A percentile compares a stretch with the other conserved stretches of the same genome.
Evolutionary conservation across 2,329 filamentous ascomycete species (phyloP).

Genomic region (Verticillium nubilum): DNA sequence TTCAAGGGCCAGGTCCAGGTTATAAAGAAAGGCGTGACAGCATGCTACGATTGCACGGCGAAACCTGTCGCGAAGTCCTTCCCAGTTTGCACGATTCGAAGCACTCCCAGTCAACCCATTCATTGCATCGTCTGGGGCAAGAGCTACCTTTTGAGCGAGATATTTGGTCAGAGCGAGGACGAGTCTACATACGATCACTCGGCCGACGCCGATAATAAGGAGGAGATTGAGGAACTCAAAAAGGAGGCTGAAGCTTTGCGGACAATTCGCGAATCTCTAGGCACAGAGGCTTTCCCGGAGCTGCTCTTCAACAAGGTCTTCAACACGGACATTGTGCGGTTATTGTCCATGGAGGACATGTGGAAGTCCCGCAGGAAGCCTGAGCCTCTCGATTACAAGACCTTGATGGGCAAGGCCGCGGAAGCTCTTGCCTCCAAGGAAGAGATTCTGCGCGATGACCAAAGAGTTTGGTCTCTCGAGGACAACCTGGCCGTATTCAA

Average conservation of each 20-base stretch:
- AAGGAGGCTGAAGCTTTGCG: constrained; percentile 80
- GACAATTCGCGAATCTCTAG: constrained; percentile 75
- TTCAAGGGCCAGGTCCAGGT: constrained; percentile 98
- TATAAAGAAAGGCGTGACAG: constrained; percentile 85
- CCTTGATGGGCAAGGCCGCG: constrained; percentile 47
- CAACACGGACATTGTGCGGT: constrained; percentile 71
- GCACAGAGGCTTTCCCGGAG: constrained; percentile 68
- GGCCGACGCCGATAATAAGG: constrained; percentile 72
- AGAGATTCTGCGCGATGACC: constrained; percentile 58
- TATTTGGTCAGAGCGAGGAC: constrained; percentile 89
- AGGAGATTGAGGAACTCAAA: constrained; percentile 83
- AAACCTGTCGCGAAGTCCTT: constrained; percentile 92
- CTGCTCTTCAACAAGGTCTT: constrained; percentile 94
- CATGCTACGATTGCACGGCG: constrained; percentile 91
- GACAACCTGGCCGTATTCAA: constrained; percentile 86
- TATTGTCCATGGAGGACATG: constrained; percentile 90
- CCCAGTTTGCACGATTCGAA: constrained; percentile 94
- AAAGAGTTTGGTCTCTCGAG: constrained; percentile 71
- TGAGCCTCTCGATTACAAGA: constrained; percentile 64
- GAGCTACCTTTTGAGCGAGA: constrained; percentile 90
- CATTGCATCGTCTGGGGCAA: constrained; percentile 99
- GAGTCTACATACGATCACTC: constrained; percentile 75
- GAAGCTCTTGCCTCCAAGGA: constrained; percentile 45
- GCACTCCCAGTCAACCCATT: constrained; percentile 91
- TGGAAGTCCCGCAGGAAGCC: constrained; percentile 82